Conservation (phyloP, 176 grass and related monocot genomes). For the Paspalum vaginatum region DNA sequence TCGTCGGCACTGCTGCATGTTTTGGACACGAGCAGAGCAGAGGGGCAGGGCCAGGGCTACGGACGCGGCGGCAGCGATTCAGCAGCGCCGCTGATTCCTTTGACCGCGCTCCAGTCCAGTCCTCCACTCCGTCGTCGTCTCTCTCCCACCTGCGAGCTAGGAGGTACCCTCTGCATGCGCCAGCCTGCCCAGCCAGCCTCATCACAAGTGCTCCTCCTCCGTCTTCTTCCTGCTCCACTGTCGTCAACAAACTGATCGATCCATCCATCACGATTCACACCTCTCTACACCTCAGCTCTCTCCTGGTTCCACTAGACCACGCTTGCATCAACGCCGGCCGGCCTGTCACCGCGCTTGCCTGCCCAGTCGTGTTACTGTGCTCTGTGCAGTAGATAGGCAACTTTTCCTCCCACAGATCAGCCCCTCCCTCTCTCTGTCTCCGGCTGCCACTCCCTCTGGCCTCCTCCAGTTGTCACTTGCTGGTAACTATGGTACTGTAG, state of each 20-base stretch:
- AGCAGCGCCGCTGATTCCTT: constrained; percentile 25
- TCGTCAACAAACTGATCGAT: not conserved
- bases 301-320: constrained; percentile 28
- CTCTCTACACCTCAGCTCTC: not conserved
- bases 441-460: no score
- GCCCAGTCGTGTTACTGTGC: constrained; percentile 42
- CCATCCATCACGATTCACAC: not conserved
- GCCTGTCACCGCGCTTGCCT: not conserved
- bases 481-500: not conserved
- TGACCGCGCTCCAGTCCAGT: constrained; percentile 22
- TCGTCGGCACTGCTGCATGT: not conserved
- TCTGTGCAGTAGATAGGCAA: constrained; percentile 3
- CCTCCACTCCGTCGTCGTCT: not conserved
- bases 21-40: not conserved
- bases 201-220: constrained; percentile 10
- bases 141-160: not conserved
- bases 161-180: not conserved
- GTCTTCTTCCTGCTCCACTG: constrained; percentile 19
- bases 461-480: not conserved
- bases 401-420: not conserved
- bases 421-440: no score
- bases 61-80: constrained; percentile 5
- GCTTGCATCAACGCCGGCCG: constrained; percentile 22
- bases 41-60: not conserved
- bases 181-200: not conserved